Conservation (phyloP, 176 grass and related monocot genomes). For the Bothriochloa decipiens region DNA sequence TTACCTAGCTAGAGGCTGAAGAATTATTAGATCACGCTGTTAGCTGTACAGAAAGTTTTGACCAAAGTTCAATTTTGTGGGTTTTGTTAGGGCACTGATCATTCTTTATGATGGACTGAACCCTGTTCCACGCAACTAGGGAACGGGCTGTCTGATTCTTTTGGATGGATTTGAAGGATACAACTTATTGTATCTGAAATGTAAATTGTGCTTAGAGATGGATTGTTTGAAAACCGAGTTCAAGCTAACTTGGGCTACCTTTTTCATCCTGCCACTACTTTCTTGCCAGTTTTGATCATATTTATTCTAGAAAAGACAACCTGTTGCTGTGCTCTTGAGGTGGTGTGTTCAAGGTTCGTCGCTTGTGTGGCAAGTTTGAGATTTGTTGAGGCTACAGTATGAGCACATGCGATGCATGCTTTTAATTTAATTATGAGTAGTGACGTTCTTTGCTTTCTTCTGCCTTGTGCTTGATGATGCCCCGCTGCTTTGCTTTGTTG, state of each 20-base stretch:
- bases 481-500: slow-evolving; percentile 26
- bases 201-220: slow-evolving; percentile 46
- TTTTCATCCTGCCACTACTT: neutral
- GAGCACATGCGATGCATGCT: slow-evolving; percentile 25
- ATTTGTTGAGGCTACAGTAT: neutral
- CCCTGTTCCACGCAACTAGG: slow-evolving; percentile 23
- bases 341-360: slow-evolving; percentile 18
- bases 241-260: neutral
- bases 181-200: slow-evolving; percentile 14
- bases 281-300: slow-evolving; percentile 14
- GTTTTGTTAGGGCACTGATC: slow-evolving; percentile 55
- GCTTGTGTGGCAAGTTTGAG: slow-evolving; percentile 17
- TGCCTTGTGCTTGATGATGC: slow-evolving; percentile 37
- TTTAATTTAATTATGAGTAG: slow-evolving; percentile 36
- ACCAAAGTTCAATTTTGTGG: neutral
- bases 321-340: neutral
- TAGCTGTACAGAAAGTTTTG: slow-evolving; percentile 60
- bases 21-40: slow-evolving; percentile 8
- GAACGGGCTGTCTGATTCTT: slow-evolving; percentile 39
- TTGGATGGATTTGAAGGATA: slow-evolving; percentile 35
- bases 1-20: slow-evolving; percentile 70
- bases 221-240: slow-evolving; percentile 33
- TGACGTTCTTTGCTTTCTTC: slow-evolving; percentile 33
- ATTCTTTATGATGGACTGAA: slow-evolving; percentile 50
- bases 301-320: slow-evolving; percentile 10